A percentile compares a stretch with the other conserved stretches of the same genome.
These are phyloP conservation scores for Eragrostis curvula DNA, from an alignment of 176 grass and related monocot genomes.

Conservation along the genomic window DNA sequence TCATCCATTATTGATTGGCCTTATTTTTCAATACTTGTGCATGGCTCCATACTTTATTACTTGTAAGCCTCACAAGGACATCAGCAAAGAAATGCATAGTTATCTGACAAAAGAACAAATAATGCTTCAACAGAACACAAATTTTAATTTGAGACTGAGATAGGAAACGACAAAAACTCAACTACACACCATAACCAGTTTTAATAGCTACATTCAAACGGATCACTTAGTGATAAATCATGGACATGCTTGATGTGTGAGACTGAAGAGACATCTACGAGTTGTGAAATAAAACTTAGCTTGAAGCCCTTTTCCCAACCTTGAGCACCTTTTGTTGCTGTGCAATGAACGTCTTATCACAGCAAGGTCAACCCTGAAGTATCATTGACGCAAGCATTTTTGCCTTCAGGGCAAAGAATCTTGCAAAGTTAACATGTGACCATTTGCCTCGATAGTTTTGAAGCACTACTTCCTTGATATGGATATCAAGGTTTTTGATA, in stretches of 20 bases:
- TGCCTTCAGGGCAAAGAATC: constrained; percentile 8
- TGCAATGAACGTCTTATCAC: too few species aligned
- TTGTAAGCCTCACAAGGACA: too few species aligned
- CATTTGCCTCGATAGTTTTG: not conserved
- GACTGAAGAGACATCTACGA: not conserved
- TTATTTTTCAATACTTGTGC: too few species aligned
- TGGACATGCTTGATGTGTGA: not conserved
- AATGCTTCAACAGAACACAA: not conserved
- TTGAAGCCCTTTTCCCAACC: not conserved
- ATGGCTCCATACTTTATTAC: too few species aligned
- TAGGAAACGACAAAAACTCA: not conserved
- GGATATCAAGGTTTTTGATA: not conserved
- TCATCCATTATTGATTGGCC: too few species aligned
- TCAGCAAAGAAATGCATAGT: too few species aligned
- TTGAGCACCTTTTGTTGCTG: not conserved
- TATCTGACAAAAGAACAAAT: too few species aligned
- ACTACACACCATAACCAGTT: not conserved
- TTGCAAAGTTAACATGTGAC: not conserved
- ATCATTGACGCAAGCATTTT: not conserved
- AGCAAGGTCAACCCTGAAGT: not conserved
- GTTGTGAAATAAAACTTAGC: not conserved
- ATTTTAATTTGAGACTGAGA: not conserved
- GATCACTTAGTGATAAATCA: not conserved
- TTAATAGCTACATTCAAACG: not conserved
- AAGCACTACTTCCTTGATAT: not conserved